phyloP scores from a whole-genome alignment of 208 protist species.

The Trypanosoma melophagium region DNA sequence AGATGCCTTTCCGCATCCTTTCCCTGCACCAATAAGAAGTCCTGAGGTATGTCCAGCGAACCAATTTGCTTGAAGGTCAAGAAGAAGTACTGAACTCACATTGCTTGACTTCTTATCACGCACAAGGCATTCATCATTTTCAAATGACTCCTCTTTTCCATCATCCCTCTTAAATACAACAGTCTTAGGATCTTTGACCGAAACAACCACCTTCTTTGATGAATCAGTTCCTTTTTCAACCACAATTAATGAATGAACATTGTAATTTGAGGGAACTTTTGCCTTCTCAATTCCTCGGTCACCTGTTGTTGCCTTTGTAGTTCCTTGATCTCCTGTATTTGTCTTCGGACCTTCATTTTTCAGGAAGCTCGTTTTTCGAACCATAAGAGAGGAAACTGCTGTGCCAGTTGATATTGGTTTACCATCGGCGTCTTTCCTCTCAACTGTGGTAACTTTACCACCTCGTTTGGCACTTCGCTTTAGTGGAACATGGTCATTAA shows the following conservation, averaged over 20 bases:
- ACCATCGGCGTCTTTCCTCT: slow-evolving; percentile 45
- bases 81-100: slow-evolving; percentile 72
- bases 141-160: slow-evolving; percentile 75
- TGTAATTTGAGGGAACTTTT: slow-evolving; percentile 68
- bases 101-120: slow-evolving; percentile 33
- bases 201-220: slow-evolving; percentile 15
- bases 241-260: slow-evolving; percentile 73
- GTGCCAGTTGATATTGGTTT: slow-evolving; percentile 23
- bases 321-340: too few species aligned
- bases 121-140: slow-evolving; percentile 63
- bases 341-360: slow-evolving; percentile 23
- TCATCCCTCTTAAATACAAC: slow-evolving; percentile 46
- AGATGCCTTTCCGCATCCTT: slow-evolving; percentile 36
- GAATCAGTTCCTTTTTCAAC: slow-evolving; percentile 39
- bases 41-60: slow-evolving; percentile 68
- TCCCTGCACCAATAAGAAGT: slow-evolving; percentile 56
- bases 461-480: slow-evolving; percentile 69
- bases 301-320: too few species aligned
- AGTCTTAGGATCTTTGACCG: slow-evolving; percentile 53
- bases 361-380: slow-evolving; percentile 11
- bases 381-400: slow-evolving; percentile 6
- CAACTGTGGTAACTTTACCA: slow-evolving; percentile 57
- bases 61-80: slow-evolving; percentile 70
- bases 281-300: slow-evolving; percentile 20
- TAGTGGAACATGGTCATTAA: slow-evolving; percentile 47